Base-by-base conservation (phyloP, 352 stramenopile genomes). In the Pythium graminicola region DNA sequence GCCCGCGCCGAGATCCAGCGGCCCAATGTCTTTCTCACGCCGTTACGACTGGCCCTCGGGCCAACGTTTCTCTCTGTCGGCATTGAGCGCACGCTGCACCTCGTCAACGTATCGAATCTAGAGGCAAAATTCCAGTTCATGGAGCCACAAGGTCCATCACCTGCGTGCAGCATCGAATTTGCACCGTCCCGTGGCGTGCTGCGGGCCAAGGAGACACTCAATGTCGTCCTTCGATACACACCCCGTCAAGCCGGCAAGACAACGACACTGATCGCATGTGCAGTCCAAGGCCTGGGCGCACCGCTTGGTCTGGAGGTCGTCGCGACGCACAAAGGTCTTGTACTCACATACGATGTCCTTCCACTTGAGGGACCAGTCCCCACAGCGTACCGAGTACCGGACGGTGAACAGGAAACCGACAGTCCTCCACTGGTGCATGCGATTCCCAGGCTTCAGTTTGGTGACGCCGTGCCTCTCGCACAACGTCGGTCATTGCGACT, bases 21-120 rank as follows among this genome's bases (percentile, higher is more conserved):
- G 9, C 79, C 81, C 5, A 86, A 84, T 38, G 78, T 90, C 1
- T 90, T 78, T 50, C 61, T 93, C 6, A 70, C 76, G 14, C 68
- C 79, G 1, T 70, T 70, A 0, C 63, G 65, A 24, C 33, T 90
- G 11, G 20, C 64, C 1, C 50, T 89, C 0, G 79, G 79, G 20
- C 78, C 79, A 5, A 88, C 75, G 6, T 93, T 89, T 54, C 52
- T 89, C 32, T 73, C 73, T 4, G 75, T 89, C 17, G 46, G 64
- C 6, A 70, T 85, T 14, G 66, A 61, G 1, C 54, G 70, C 11
- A 74, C 59, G 0, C 27, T 89, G 38, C 39, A 78, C 23, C 69
- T 93, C n/a, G 54, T 88, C 14, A 93, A 93, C 32, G 67, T 89
- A 4, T 93, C 81, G 20, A 93, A 90, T 42, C 70, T 90, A 19